Conservation (phyloP, 169 alveolate genomes). For the Plasmodium relictum region DNA sequence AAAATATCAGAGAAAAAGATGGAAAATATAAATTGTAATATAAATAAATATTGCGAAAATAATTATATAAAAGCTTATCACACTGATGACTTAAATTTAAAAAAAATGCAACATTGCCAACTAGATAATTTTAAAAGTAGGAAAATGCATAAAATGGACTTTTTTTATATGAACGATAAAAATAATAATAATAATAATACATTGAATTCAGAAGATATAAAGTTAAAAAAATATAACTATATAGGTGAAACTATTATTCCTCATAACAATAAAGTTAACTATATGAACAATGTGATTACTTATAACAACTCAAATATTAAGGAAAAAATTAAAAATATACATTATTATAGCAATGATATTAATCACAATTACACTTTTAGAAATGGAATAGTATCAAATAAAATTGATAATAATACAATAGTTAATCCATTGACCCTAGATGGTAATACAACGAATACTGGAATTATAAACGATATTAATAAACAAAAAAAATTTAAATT, state of each 20-base stretch:
- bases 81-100: not conserved
- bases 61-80: slow-evolving; percentile 10
- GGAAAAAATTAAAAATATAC: not conserved
- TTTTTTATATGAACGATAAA: slow-evolving; percentile 18
- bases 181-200: not conserved
- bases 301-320: not conserved
- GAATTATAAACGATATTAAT: slow-evolving; percentile 1
- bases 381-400: not conserved
- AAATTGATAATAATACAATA: not conserved
- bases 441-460: not conserved
- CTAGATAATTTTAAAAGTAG: slow-evolving; percentile 14
- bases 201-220: not conserved
- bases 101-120: not conserved
- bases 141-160: slow-evolving; percentile 55
- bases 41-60: slow-evolving; percentile 14
- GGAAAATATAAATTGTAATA: not conserved
- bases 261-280: not conserved
- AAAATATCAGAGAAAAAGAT: not conserved
- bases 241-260: not conserved
- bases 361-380: slow-evolving; percentile 14
- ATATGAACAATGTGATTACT: slow-evolving; percentile 16
- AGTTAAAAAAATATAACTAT: slow-evolving; percentile 11
- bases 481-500: slow-evolving; percentile 6
- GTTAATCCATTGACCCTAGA: not conserved
- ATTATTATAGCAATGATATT: slow-evolving; percentile 1